Conservation (phyloP, 2,329 filamentous ascomycete genomes). For the Nothophaeocryptopus gaeumannii region DNA sequence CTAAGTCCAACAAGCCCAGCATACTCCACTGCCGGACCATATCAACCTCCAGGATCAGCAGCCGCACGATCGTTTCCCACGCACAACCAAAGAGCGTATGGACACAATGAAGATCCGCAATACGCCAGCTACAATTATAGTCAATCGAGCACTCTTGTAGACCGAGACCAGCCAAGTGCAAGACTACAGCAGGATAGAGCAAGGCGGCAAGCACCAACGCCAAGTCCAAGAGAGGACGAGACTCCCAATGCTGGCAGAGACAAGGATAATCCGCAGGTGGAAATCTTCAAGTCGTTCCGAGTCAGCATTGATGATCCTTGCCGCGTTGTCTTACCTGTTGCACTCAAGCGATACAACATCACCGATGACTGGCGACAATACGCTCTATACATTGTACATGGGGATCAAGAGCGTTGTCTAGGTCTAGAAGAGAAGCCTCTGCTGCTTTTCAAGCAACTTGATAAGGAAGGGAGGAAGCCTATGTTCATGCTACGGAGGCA, state of each 20-base stretch:
- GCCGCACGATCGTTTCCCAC: constrained; percentile 32
- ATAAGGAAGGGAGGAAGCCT: constrained; percentile 94
- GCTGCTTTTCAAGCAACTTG: constrained; percentile 94
- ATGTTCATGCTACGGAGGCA: constrained; percentile 94
- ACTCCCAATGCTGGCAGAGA: constrained; percentile 23
- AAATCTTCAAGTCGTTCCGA: constrained; percentile 98
- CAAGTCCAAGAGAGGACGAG: constrained; percentile 33
- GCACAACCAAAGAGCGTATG: constrained; percentile 17
- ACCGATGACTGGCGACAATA: constrained; percentile 97
- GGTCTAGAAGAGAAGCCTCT: constrained; percentile 89
- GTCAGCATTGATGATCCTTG: constrained; percentile 98
- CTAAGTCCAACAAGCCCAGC: constrained; percentile 51
- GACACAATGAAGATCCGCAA: constrained; percentile 25
- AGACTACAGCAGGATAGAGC: constrained; percentile 25
- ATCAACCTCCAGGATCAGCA: constrained; percentile 28
- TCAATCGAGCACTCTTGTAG: constrained; percentile 24
- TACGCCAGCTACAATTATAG: constrained; percentile 27
- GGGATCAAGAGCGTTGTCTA: constrained; percentile 93
- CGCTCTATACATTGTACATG: constrained; percentile 95
- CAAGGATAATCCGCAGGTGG: constrained; percentile 59
- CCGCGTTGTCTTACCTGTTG: constrained; percentile 88
- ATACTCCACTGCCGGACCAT: constrained; percentile 38
- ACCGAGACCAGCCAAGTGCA: constrained; percentile 17
- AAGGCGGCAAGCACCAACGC: constrained; percentile 31
- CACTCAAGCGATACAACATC: constrained; percentile 97